These are phyloP conservation scores for Daedaleopsis nitida DNA, from an alignment of 768 basidiomycete species.

Conservation along the genomic window DNA sequence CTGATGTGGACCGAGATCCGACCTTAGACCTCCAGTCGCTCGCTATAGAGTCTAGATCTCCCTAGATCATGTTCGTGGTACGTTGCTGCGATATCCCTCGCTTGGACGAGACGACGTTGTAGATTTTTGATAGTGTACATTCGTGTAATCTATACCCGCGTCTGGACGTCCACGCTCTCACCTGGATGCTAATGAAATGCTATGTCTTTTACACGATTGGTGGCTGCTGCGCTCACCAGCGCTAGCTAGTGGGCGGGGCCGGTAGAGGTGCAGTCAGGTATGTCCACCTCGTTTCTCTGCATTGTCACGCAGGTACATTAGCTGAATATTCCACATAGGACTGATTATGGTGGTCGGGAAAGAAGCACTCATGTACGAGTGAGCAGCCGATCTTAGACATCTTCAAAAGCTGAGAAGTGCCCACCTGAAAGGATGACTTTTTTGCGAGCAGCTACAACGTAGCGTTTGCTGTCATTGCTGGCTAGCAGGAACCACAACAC, in stretches of 20 bases:
- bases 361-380: no score
- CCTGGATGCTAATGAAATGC: not conserved
- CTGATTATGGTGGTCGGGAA: no score
- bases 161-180: not conserved
- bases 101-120: not conserved
- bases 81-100: no score
- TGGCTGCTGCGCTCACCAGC: no score
- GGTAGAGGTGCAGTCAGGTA: no score
- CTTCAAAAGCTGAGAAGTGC: conserved; percentile 24
- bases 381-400: conserved; percentile 34
- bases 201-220: no score
- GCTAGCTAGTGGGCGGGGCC: no score
- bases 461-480: conserved; percentile 1
- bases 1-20: conserved; percentile 86
- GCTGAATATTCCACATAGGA: no score
- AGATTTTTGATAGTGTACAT: not conserved
- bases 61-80: not conserved
- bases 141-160: not conserved
- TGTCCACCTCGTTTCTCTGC: no score
- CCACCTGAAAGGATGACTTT: conserved; percentile 26
- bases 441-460: conserved; percentile 9
- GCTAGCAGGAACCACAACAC: conserved; percentile 17
- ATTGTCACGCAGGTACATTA: no score
- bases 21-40: conserved; percentile 46
- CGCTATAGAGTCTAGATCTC: not conserved